Percentiles rank a stretch among this genome's conserved stretches.
phyloP scores from a whole-genome alignment of 73 alveolate species.

The Paramecium octaurelia region DNA sequence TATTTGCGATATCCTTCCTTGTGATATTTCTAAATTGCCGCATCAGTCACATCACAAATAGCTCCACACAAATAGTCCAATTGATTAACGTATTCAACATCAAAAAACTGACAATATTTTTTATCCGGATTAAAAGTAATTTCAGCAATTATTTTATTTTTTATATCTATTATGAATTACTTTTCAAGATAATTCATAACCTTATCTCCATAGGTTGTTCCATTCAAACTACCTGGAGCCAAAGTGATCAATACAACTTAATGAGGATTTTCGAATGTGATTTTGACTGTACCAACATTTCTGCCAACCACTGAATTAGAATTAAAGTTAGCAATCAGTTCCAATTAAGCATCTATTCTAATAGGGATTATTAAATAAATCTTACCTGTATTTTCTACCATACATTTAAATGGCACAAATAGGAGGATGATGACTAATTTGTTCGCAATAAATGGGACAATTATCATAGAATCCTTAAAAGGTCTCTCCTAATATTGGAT shows the following conservation, averaged over 20 bases:
- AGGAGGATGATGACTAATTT: slow-evolving; percentile 71
- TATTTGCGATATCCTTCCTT: slow-evolving; percentile 38
- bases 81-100: neutral
- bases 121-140: slow-evolving; percentile 50
- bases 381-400: slow-evolving; percentile 13
- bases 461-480: slow-evolving; percentile 74
- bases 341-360: slow-evolving; percentile 47
- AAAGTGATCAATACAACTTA: neutral
- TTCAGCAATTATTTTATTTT: slow-evolving; percentile 47
- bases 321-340: slow-evolving; percentile 55
- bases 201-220: slow-evolving; percentile 59
- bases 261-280: slow-evolving; percentile 50
- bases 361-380: neutral
- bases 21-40: neutral
- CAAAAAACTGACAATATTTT: slow-evolving; percentile 2
- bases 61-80: slow-evolving; percentile 54
- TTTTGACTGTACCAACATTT: slow-evolving; percentile 37
- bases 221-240: slow-evolving; percentile 61
- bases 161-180: neutral
- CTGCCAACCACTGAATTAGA: slow-evolving; percentile 63
- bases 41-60: slow-evolving; percentile 42
- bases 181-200: slow-evolving; percentile 48
- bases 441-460: slow-evolving; percentile 59
- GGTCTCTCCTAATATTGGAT: slow-evolving; percentile 90
- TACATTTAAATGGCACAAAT: slow-evolving; percentile 38